Conservation (phyloP, 2,329 filamentous ascomycete species). For the Elsinoe batatas region DNA sequence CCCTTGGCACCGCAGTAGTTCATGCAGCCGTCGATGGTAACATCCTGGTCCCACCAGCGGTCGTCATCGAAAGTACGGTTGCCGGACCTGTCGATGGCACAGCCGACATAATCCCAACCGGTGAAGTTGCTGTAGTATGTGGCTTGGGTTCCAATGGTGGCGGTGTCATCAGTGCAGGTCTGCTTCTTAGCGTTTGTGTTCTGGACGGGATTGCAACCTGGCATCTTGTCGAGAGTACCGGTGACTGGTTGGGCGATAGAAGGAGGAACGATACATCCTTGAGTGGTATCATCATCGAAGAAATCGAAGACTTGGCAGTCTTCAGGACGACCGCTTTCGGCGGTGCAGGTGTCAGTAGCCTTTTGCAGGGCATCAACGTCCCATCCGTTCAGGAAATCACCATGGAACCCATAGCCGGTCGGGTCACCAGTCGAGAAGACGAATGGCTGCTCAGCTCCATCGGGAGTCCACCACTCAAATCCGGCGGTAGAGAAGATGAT, state of each 20-base stretch:
- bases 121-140: slow-evolving; percentile 17
- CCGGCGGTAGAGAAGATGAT: slow-evolving; percentile 27
- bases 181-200: slow-evolving; percentile 22
- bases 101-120: slow-evolving; percentile 24
- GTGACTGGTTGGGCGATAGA: slow-evolving; percentile 23
- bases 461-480: slow-evolving; percentile 27
- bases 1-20: slow-evolving; percentile 20
- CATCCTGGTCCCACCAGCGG: slow-evolving; percentile 16
- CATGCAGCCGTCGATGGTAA: slow-evolving; percentile 23
- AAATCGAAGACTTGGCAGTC: slow-evolving; percentile 26
- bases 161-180: slow-evolving; percentile 16
- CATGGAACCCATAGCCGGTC: slow-evolving; percentile 45
- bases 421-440: slow-evolving; percentile 40
- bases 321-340: slow-evolving; percentile 23
- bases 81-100: slow-evolving; percentile 20
- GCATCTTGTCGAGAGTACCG: slow-evolving; percentile 24
- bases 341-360: slow-evolving; percentile 29
- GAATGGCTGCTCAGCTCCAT: slow-evolving; percentile 28
- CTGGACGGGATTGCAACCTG: slow-evolving; percentile 27
- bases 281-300: slow-evolving; percentile 20
- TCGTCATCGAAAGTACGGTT: slow-evolving; percentile 20
- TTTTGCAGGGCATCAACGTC: slow-evolving; percentile 31
- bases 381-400: slow-evolving; percentile 45
- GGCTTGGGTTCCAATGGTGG: slow-evolving; percentile 16
- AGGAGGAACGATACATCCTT: slow-evolving; percentile 24